A percentile compares a stretch with the other conserved stretches of the same genome.
Evolutionary conservation across 495 filamentous ascomycete genomes (phyloP).

Genomic region (Lepraria neglecta): DNA sequence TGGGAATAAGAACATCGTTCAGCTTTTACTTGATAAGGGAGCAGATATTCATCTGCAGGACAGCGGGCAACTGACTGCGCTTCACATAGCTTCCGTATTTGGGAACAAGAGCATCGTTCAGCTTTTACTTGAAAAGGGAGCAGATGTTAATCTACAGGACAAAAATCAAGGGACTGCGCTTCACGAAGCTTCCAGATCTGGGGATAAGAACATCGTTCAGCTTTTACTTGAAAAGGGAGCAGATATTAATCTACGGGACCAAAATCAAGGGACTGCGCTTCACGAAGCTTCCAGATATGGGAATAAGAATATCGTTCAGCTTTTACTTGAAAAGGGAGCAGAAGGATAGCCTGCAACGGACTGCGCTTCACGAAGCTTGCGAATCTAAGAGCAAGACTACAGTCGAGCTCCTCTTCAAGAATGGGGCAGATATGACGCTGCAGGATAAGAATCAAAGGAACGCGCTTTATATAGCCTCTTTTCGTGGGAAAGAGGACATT

Average conservation of each 20-base stretch:
- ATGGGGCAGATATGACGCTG: no score
- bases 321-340: background rate
- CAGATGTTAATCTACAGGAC: background rate
- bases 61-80: background rate
- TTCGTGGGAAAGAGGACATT: no score
- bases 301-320: background rate
- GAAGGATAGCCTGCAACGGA: background rate
- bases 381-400: background rate
- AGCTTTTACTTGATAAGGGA: background rate
- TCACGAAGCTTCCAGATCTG: background rate
- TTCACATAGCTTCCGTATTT: background rate
- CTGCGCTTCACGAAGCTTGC: no score
- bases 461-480: background rate
- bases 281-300: background rate
- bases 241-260: background rate
- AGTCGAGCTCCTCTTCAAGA: no score
- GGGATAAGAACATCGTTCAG: background rate
- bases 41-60: background rate
- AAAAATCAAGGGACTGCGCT: background rate
- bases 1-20: background rate
- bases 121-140: background rate
- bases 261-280: no score
- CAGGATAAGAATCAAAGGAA: no score
- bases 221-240: constrained; percentile 1
- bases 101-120: background rate